Evolutionary conservation across 306 rosid species (phyloP).

Genomic region (Lathyrus aphaca): DNA sequence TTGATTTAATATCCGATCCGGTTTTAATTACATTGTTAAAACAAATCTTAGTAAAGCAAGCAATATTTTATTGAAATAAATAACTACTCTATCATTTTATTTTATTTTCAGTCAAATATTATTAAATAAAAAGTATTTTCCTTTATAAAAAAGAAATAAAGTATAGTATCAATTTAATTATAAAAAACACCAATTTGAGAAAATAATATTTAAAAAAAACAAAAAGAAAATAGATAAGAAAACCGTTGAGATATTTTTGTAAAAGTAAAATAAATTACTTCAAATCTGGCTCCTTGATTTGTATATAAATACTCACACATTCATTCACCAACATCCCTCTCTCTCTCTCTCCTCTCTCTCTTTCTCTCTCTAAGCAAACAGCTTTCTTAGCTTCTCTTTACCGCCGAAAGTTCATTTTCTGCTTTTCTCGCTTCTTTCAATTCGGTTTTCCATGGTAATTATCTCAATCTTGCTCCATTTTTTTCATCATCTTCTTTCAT

Average conservation of each 20-base stretch:
- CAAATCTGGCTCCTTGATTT: slow-evolving; percentile 9
- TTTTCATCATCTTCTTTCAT: background rate
- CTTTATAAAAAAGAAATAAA: too few relatives aligned
- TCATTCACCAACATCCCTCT: background rate
- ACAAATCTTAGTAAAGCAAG: too few relatives aligned
- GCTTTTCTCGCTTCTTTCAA: background rate
- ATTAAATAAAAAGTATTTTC: too few relatives aligned
- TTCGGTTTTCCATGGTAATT: slow-evolving; percentile 40
- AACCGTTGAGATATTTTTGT: slow-evolving; percentile 24
- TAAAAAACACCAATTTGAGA: background rate
- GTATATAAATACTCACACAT: slow-evolving; percentile 6
- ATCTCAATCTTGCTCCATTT: slow-evolving; percentile 11
- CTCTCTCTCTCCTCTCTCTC: background rate
- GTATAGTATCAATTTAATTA: background rate
- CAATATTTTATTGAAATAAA: too few relatives aligned
- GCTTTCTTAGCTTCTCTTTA: slow-evolving; percentile 26
- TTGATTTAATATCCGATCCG: too few relatives aligned
- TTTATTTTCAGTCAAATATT: too few relatives aligned
- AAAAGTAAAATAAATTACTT: slow-evolving; percentile 11
- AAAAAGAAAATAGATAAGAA: background rate
- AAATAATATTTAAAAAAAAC: background rate
- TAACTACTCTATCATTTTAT: too few relatives aligned
- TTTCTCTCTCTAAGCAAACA: background rate
- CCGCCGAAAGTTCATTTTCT: slow-evolving; percentile 34
- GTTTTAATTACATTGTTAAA: too few relatives aligned